phyloP scores from a whole-genome alignment of 495 filamentous ascomycete genomes.

The Ascobolus immersus region DNA sequence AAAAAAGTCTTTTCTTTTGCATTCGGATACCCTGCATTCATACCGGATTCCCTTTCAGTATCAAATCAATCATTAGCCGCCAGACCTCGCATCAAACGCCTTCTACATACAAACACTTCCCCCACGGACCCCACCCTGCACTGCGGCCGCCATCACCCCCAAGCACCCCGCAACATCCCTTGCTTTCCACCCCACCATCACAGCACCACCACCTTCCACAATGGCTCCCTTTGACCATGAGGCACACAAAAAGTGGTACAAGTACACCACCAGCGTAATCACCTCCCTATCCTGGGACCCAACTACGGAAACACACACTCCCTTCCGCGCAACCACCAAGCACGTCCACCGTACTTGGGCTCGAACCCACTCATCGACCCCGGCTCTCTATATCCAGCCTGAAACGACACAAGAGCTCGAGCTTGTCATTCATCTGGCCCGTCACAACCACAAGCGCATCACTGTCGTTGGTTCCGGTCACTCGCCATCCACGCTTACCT shows the following conservation, averaged over 20 bases:
- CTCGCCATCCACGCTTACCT: constrained; percentile 78
- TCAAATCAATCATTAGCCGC: too few relatives aligned
- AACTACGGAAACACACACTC: constrained; percentile 19
- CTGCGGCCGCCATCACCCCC: too few relatives aligned
- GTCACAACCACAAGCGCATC: constrained; percentile 51
- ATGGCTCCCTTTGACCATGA: too few relatives aligned
- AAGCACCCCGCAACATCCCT: too few relatives aligned
- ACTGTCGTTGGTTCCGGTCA: constrained; percentile 65
- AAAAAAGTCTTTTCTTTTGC: too few relatives aligned
- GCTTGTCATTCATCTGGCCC: constrained; percentile 57
- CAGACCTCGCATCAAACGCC: too few relatives aligned
- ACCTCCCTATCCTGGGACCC: constrained; percentile 12
- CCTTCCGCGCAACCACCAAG: constrained; percentile 45
- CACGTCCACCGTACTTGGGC: constrained; percentile 92
- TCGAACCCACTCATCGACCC: constrained; percentile 60
- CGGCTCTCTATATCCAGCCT: constrained; percentile 74
- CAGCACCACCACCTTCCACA: too few relatives aligned
- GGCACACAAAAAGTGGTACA: constrained; percentile 11
- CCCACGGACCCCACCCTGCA: too few relatives aligned
- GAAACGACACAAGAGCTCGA: constrained; percentile 53
- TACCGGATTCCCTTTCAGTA: too few relatives aligned
- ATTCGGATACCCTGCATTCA: too few relatives aligned
- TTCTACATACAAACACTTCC: too few relatives aligned
- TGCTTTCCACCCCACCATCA: too few relatives aligned
- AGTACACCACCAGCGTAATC: constrained; percentile 11